Base-by-base conservation (phyloP, 345 rosid species). In the Passiflora organensis region DNA sequence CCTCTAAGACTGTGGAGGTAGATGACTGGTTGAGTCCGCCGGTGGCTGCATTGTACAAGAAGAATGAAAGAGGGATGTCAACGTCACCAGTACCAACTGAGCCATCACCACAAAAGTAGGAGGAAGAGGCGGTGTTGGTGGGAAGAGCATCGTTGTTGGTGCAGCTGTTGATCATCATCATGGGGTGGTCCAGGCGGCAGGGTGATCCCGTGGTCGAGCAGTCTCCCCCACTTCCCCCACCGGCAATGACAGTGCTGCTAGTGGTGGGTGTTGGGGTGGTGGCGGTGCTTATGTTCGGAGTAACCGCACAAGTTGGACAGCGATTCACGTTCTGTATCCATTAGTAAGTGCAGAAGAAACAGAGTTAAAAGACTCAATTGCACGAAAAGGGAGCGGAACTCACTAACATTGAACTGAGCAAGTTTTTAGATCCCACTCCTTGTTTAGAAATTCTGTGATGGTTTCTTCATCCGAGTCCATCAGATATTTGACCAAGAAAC, bases 171-270 rank as follows among this genome's bases (percentile, higher is more conserved):
- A 22, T 57, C 38, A 58, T 20, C 52, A 21, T 16, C 34, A 22
- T 11, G 32, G 16, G 15, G 17, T 70, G 57, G n/a, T 56, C 73
- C 12, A 59, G 5, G 45, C 39, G 46, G 23, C 37, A 64, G 1
- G 82, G 77, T 5, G 82, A 78, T 4, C 64, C 47, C 2, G 78
- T 67, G 18, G 74, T 58, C 13, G 76, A 79, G 51, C 71, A 50
- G 14, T 71, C 78, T 32, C 73, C 74, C 16, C 59, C 66, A 2
- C 58, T 52, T 5, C 62, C 60, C 1, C 65, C 43, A 0, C 59
- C 47, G n/a, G 47, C 67, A 15, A 63, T 37, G 18, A 62, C 62
- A 6, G 67, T 53, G 72, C 76, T 61, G 55, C 73, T 69, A 39
- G 65, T 43, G 39, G 67, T 59, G 13, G 76, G 60, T 13, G 76